Evolutionary conservation across 225 moss, liverwort and hornwort species (phyloP).

Genomic region (Marchantia polymorpha): DNA sequence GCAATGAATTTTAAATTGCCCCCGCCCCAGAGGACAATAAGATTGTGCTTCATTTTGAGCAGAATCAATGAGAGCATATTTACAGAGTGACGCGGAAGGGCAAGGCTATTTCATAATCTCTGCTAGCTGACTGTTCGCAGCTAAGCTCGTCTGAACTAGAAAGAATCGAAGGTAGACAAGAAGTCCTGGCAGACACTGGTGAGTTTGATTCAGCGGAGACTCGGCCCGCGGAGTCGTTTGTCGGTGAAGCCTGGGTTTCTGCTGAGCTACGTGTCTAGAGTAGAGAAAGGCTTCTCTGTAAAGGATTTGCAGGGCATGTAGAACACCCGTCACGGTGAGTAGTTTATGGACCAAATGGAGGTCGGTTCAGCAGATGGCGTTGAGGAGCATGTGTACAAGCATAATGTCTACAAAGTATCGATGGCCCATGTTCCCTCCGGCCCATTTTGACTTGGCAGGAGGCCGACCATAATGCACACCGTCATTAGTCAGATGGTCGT

Average conservation of each 20-base stretch:
- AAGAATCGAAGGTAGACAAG: background rate
- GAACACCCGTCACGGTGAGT: background rate
- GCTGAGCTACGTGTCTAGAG: background rate
- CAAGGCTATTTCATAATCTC: background rate
- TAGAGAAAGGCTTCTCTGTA: background rate
- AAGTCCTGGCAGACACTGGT: background rate
- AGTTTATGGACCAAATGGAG: background rate
- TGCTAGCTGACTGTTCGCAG: background rate
- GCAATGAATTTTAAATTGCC: too few relatives aligned
- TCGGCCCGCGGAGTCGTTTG: background rate
- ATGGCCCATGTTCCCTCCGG: conserved; percentile 34
- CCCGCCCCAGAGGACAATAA: too few relatives aligned
- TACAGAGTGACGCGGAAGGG: background rate
- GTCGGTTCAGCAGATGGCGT: conserved; percentile 33
- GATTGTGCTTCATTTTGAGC: background rate
- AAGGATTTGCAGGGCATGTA: background rate
- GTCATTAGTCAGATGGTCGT: conserved; percentile 49
- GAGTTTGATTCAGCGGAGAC: background rate
- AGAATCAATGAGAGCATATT: background rate
- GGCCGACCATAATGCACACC: conserved; percentile 58
- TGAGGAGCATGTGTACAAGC: conserved; percentile 44
- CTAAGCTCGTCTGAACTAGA: background rate
- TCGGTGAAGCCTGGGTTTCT: background rate
- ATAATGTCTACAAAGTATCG: conserved; percentile 46
- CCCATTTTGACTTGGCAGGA: conserved; percentile 37